A percentile compares a stretch with the other conserved stretches of the same genome.
Conservation (phyloP, 106 monocot genomes). For the Allium fistulosum region DNA sequence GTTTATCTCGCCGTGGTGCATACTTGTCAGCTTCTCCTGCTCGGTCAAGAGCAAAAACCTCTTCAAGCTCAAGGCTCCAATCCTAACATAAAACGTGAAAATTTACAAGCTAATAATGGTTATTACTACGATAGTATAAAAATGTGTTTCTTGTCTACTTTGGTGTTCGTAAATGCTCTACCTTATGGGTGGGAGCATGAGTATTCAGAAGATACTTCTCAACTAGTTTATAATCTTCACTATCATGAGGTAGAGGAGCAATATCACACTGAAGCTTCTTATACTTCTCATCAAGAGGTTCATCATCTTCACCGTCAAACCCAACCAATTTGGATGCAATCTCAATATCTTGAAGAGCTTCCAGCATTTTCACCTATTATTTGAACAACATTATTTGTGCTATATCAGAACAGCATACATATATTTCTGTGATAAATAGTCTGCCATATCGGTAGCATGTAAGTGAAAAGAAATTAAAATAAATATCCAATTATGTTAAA, state of each 20-base stretch:
- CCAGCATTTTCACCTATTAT: constrained; percentile 88
- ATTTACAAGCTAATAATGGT: neutral
- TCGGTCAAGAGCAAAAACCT: constrained; percentile 83
- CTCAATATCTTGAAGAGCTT: constrained; percentile 98
- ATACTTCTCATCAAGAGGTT: constrained; percentile 90
- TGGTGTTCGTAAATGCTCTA: constrained; percentile 4
- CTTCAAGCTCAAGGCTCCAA: constrained; percentile 88
- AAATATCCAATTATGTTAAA: no score
- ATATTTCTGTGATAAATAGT: no score
- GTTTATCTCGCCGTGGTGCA: constrained; percentile 53
- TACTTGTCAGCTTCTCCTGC: constrained; percentile 82
- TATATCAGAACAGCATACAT: neutral
- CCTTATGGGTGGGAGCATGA: constrained; percentile 98
- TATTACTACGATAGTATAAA: no score
- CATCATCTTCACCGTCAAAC: constrained; percentile 72
- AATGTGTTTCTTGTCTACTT: neutral
- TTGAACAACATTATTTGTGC: neutral
- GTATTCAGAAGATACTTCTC: constrained; percentile 87
- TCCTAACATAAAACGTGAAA: constrained; percentile 30
- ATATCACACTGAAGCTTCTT: constrained; percentile 71
- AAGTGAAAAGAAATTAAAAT: no score
- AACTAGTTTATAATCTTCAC: constrained; percentile 77
- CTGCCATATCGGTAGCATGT: no score
- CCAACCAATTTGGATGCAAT: constrained; percentile 90
- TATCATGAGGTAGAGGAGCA: constrained; percentile 67